Conservation (phyloP, 495 filamentous ascomycete genomes). For the Apodospora peruviana region DNA sequence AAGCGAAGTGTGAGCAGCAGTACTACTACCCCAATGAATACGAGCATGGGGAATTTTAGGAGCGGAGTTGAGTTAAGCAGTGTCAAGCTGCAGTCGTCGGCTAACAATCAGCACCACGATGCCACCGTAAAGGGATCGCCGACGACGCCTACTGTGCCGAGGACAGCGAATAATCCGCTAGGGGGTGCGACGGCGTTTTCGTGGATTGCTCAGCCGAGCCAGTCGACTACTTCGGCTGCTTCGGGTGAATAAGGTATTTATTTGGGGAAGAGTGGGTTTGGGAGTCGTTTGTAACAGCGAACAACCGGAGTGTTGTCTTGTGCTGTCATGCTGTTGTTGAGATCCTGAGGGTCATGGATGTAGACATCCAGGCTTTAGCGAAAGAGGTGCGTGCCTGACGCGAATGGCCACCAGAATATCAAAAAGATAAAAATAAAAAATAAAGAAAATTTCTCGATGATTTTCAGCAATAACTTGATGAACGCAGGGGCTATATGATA, state of each 20-base stretch:
- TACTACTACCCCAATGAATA: constrained; percentile 3
- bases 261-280: neutral
- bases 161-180: constrained; percentile 65
- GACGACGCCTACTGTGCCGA: constrained; percentile 29
- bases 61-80: constrained; percentile 1
- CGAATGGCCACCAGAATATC: no score
- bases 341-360: no score
- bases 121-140: constrained; percentile 23
- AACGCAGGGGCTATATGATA: neutral
- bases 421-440: neutral
- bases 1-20: constrained; percentile 28
- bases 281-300: neutral
- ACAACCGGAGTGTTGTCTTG: neutral
- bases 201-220: constrained; percentile 58
- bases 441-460: neutral
- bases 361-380: no score
- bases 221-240: constrained; percentile 32
- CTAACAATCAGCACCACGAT: no score
- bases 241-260: constrained; percentile 21
- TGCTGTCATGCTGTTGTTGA: no score
- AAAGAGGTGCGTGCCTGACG: no score
- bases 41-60: constrained; percentile 8
- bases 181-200: constrained; percentile 92
- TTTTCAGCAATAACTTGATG: neutral
- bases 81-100: constrained; percentile 23